These are phyloP conservation scores for Pichia inconspicua DNA, from an alignment of 1,139 yeast species.

Conservation along the genomic window DNA sequence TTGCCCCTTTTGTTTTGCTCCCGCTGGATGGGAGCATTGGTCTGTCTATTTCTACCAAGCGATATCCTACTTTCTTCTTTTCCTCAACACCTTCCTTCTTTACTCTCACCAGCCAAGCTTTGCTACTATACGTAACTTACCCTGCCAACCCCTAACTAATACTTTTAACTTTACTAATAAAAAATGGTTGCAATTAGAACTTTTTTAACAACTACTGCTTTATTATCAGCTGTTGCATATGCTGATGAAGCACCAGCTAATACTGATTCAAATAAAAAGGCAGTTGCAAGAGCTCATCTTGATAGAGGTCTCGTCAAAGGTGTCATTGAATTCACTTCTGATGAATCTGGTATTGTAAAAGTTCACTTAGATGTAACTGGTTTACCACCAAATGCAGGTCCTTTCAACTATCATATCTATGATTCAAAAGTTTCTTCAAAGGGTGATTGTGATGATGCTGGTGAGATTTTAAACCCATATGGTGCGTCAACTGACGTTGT, in stretches of 20 bases:
- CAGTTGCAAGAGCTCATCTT: constrained; percentile 28
- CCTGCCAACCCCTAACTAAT: neutral
- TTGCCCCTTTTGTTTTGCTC: neutral
- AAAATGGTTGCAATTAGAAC: constrained; percentile 11
- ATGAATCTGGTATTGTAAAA: constrained; percentile 34
- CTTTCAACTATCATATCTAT: constrained; percentile 52
- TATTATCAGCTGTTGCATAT: constrained; percentile 3
- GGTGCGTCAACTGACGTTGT: constrained; percentile 26
- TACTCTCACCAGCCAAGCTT: neutral
- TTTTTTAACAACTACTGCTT: constrained; percentile 1
- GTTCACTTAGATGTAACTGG: constrained; percentile 54
- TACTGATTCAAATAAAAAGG: constrained; percentile 24
- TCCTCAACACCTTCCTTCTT: neutral
- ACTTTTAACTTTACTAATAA: neutral
- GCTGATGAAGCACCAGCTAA: constrained; percentile 26
- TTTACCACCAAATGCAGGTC: constrained; percentile 47
- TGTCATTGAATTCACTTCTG: constrained; percentile 28
- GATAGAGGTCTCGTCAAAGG: constrained; percentile 28
- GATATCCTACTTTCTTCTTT: neutral
- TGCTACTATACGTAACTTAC: neutral
- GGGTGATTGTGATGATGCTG: constrained; percentile 45
- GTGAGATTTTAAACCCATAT: constrained; percentile 48
- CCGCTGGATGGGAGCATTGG: neutral
- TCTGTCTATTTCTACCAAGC: neutral
- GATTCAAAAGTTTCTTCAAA: constrained; percentile 35